Evolutionary conservation across 2,329 filamentous ascomycete genomes (phyloP).

Genomic region (Ophiostoma australiae): DNA sequence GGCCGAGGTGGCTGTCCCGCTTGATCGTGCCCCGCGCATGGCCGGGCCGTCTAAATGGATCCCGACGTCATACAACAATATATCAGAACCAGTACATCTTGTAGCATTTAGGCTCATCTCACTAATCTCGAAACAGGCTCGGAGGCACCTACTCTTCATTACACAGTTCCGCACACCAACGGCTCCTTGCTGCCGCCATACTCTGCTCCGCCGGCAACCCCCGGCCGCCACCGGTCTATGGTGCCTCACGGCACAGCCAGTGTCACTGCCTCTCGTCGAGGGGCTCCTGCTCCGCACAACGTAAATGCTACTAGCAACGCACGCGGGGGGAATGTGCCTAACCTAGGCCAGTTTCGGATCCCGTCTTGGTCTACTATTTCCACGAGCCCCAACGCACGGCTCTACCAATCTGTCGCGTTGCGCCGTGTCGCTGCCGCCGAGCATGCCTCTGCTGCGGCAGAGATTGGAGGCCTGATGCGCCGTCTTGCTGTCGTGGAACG

Average conservation of each 20-base stretch:
- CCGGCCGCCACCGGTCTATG: slow-evolving; percentile 23
- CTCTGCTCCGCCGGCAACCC: slow-evolving; percentile 36
- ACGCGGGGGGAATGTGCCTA: slow-evolving; percentile 36
- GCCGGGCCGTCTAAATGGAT: neutral
- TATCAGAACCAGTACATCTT: neutral
- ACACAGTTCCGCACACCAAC: slow-evolving; percentile 42
- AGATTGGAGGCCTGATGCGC: slow-evolving; percentile 31
- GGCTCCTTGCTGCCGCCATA: slow-evolving; percentile 47
- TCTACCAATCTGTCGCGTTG: slow-evolving; percentile 60
- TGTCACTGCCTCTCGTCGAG: slow-evolving; percentile 14
- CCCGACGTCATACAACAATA: neutral
- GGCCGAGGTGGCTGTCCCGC: neutral
- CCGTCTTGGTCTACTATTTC: slow-evolving; percentile 54
- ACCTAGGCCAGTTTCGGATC: slow-evolving; percentile 51
- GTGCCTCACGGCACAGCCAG: neutral
- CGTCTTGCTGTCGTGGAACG: slow-evolving; percentile 36
- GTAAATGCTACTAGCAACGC: neutral
- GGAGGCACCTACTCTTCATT: slow-evolving; percentile 61
- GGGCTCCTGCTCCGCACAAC: neutral
- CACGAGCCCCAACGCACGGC: slow-evolving; percentile 52
- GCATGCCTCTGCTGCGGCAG: slow-evolving; percentile 35
- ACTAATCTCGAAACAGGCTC: slow-evolving; percentile 44
- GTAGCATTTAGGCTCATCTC: neutral
- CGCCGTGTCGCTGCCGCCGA: slow-evolving; percentile 51
- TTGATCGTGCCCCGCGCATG: neutral